Conservation (phyloP, 2,329 filamentous ascomycete species). For the Fusarium virguliforme region DNA sequence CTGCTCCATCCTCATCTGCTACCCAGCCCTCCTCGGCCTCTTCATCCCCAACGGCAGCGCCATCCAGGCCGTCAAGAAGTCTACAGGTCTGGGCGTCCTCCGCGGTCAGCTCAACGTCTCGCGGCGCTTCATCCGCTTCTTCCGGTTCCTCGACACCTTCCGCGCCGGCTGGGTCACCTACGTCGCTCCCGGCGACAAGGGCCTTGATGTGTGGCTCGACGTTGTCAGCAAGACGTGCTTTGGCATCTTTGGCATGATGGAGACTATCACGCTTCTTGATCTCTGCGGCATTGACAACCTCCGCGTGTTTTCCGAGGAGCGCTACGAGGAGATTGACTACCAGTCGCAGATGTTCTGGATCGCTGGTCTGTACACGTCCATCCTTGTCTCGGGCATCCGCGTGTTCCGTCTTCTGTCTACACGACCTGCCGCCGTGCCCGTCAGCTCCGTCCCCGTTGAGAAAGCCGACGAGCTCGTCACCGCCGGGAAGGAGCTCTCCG, state of each 20-base stretch:
- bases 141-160: conserved; percentile 77
- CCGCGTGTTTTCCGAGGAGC: conserved; percentile 68
- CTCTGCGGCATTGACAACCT: conserved; percentile 61
- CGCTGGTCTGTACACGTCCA: conserved; percentile 70
- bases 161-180: conserved; percentile 65
- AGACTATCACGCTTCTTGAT: conserved; percentile 75
- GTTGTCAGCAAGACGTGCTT: conserved; percentile 72
- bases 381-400: conserved; percentile 61
- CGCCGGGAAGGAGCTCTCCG: conserved; percentile 37
- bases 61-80: conserved; percentile 52
- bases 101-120: conserved; percentile 63
- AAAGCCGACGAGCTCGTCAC: conserved; percentile 37
- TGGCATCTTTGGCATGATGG: conserved; percentile 78
- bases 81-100: conserved; percentile 56
- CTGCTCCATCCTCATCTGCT: conserved; percentile 65
- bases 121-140: conserved; percentile 77
- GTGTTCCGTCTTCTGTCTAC: conserved; percentile 58
- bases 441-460: conserved; percentile 50
- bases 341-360: conserved; percentile 82
- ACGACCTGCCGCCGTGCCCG: conserved; percentile 55
- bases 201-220: conserved; percentile 65
- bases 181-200: conserved; percentile 46
- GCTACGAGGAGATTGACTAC: conserved; percentile 64
- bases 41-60: conserved; percentile 48
- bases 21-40: conserved; percentile 59